Evolutionary conservation across 106 monocot genomes (phyloP), one percentile per base, ranked within the genome.

Genomic region (Allium fistulosum): DNA sequence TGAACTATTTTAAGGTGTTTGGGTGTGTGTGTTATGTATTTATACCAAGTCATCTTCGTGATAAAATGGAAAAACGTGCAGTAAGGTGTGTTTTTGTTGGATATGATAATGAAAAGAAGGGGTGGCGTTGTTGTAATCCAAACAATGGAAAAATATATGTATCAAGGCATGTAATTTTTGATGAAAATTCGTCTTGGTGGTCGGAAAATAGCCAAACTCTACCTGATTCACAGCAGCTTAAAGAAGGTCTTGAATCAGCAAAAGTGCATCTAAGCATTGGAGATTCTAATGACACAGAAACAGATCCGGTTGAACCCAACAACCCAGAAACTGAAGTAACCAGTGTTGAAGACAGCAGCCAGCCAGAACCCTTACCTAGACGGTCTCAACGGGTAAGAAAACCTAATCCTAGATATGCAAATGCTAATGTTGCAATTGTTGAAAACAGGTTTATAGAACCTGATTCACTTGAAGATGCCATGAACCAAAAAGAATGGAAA

Each of bases 181-280:
- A 73, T 63, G 57, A 57, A 65, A 22, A 55, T 11, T 66, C 57
- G 11, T 65, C 22, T 52, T 72, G 62, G 28, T 72, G 53, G 63
- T 51, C 51, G 4, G 26, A 49, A 27, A 22, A 62, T 28, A 16
- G 49, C 6, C 48, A 48, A 8, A 49, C 48, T 37, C 47, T 62
- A 10, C 65, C 49, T 6, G 14, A 48, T 48, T 48, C 65, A 7
- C 47, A 12, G 10, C 11, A 62, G 27, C 10, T 62, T 12, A 17
- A 62, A 62, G 62, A 26, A 62, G 46, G 27, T 45, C 14, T 46
- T 11, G 4, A 46, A 62, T 28, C 37, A 9, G 11, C 26, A 0
- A 62, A 37, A 46, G 10, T 9, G 9, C 27, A 62, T 27, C 62
- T 14, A 62, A 37, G 37, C 37, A 6, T 37, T n/a, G 46, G n/a